Base-by-base conservation (phyloP, 176 grass and related monocot species). In the Eragrostis nindensis region DNA sequence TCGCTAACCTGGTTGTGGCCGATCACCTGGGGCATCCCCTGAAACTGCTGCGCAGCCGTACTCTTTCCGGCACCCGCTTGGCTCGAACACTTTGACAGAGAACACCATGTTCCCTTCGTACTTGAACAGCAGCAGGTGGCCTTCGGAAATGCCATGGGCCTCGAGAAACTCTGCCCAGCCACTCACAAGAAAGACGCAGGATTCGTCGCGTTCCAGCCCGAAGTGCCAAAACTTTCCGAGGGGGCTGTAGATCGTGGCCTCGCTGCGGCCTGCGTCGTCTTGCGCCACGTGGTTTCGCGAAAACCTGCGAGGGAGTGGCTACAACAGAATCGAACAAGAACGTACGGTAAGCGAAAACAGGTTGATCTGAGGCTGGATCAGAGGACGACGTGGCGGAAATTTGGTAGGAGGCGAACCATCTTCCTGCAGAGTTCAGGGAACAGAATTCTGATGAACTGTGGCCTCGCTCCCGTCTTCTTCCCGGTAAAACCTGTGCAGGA, bases 91-190 rank as follows among this genome's bases (percentile, higher is more conserved):
- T 43, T 50, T 62, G 7, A 77, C 48, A 6, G 17, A 68, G 62
- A 83, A 75, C 48, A 83, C 46, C 25, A 80, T 79, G 76, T 57
- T 59, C 26, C 68, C 68, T 74, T 80, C 60, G 40, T 67, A 66
- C 38, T n/a, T 80, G 77, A 86, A 86, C 39, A 86, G 14, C 15
- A 75, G 84, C 22, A 86, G 22, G 40, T 48, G 78, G 19, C 68
- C 83, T 62, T 27, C 45, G 53, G 55, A 42, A 54, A 54, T 12
- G 38, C n/a, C 66, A 62, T 29, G 67, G 70, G 22, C 74, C 15
- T 7, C 63, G 15, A 72, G 67, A 43, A 63, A 78, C 74, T 52
- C 74, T 21, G n/a, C 42, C 73, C 82, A 77, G 50, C 18, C 49
- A 7, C 13, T 18, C 8, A 61, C 71, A 9, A 75, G 45, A 47